Percentiles rank a stretch among this genome's conserved stretches.
Evolutionary conservation across 768 basidiomycete species (phyloP).

Genomic region (Kondoa malvinella): DNA sequence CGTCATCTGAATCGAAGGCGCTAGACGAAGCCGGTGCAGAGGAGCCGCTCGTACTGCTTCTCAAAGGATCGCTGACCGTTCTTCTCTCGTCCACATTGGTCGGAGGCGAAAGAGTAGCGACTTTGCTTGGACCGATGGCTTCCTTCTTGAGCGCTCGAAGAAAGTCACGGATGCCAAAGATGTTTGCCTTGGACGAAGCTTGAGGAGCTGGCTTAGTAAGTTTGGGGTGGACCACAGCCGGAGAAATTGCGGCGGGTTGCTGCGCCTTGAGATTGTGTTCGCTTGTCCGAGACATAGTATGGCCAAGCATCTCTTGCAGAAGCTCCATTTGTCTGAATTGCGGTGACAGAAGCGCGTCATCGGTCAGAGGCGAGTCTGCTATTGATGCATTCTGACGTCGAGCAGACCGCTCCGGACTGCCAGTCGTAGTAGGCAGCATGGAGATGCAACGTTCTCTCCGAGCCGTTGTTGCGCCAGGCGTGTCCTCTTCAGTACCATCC

Average conservation of each 20-base stretch:
- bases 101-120: neutral
- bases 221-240: neutral
- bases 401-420: neutral
- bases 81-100: neutral
- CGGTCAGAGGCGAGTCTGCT: neutral
- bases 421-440: neutral
- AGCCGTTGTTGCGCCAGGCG: neutral
- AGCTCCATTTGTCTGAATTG: neutral
- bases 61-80: neutral
- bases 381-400: slow-evolving; percentile 1
- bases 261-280: neutral
- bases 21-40: neutral
- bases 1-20: slow-evolving; percentile 5
- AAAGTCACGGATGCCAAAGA: slow-evolving; percentile 15
- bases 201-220: neutral
- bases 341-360: neutral
- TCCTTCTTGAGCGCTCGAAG: slow-evolving; percentile 12
- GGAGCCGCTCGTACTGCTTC: neutral
- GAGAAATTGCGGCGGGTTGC: neutral
- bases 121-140: neutral
- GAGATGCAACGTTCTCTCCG: slow-evolving; percentile 4
- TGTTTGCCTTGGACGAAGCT: neutral
- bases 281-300: neutral
- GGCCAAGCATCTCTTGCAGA: slow-evolving; percentile 1
- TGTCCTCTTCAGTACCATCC: slow-evolving; percentile 11